Base-by-base conservation (phyloP, 441 rosid species). In the Croton setiger region DNA sequence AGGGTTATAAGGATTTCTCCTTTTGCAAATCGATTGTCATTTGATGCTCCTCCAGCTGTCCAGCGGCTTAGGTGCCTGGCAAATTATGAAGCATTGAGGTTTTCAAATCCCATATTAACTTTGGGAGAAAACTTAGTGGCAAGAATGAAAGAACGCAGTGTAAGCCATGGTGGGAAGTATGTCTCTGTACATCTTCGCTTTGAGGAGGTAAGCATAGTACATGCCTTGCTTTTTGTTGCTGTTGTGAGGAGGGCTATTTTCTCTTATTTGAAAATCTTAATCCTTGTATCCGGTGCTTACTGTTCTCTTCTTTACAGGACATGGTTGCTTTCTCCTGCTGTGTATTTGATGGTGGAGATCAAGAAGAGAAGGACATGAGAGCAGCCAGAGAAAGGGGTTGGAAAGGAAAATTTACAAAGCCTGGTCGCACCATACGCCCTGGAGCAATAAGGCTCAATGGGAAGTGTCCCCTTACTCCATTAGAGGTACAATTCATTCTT, bases 281-380 rank as follows among this genome's bases (percentile, higher is more conserved):
- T 63, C 43, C 56, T 72, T 57, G 37, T 52, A 49, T 52, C 23
- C 31, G 48, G 74, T 69, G 12, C 23, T 54, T 64, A 59, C 66
- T 51, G 18, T 63, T 49, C 66, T 35, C 49, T 51, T 37, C 56
- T 79, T 36, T 69, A 63, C 86, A 96, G 99, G 99, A 96, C 82
- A 93, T 96, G 99, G 99, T 96, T 78, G 99, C 99, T 81, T 96
- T 96, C 83, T 96, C 99, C 73, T 96, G 99, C 76, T 96, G 99
- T 75, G 80, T 96, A 67, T 96, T 91, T 86, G 99, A 91, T 81
- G 98, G 99, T 60, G 97, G 97, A 60, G 82, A 75, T 75, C 85
- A 88, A 78, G 99, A 96, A 87, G 87, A 76, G 70, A 72, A 69
- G 79, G 98, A 93, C 74, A 96, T 96, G 99, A 76, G 73, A 64